Conservation (phyloP, 2,329 filamentous ascomycete species). For the Sporothrix curviconia region DNA sequence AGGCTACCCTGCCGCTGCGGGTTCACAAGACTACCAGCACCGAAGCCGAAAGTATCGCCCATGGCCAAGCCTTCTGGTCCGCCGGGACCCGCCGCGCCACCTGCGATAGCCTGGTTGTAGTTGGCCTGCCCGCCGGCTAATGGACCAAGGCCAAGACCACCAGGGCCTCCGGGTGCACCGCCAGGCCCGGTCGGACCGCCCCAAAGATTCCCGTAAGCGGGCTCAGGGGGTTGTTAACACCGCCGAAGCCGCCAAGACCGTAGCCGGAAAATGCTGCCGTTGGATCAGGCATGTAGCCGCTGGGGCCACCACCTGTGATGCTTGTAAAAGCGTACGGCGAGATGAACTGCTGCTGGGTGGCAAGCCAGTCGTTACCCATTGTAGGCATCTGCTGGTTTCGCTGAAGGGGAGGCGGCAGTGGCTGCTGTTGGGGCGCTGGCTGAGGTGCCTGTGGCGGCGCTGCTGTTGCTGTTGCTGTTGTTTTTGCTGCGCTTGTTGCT, state of each 20-base stretch:
- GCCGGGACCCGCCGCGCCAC: conserved; percentile 12
- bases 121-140: not conserved
- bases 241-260: conserved; percentile 18
- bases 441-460: not conserved
- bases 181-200: not conserved
- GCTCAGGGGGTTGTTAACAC: conserved; percentile 7
- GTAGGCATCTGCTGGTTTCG: conserved; percentile 35
- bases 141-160: not conserved
- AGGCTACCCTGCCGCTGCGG: conserved; percentile 59
- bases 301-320: conserved; percentile 30
- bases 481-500: conserved; percentile 25
- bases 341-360: conserved; percentile 45
- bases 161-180: not conserved
- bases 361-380: conserved; percentile 45
- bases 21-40: conserved; percentile 17
- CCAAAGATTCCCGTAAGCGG: conserved; percentile 14
- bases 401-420: conserved; percentile 24
- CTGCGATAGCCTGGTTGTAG: conserved; percentile 20
- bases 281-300: conserved; percentile 19
- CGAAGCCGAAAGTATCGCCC: conserved; percentile 15
- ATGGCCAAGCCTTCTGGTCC: not conserved
- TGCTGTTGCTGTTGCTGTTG: conserved; percentile 5
- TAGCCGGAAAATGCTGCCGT: conserved; percentile 21
- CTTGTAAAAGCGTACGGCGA: conserved; percentile 42
- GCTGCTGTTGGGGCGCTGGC: conserved; percentile 6